Conservation (phyloP, 208 protist genomes). For the Lotmaria passim region DNA sequence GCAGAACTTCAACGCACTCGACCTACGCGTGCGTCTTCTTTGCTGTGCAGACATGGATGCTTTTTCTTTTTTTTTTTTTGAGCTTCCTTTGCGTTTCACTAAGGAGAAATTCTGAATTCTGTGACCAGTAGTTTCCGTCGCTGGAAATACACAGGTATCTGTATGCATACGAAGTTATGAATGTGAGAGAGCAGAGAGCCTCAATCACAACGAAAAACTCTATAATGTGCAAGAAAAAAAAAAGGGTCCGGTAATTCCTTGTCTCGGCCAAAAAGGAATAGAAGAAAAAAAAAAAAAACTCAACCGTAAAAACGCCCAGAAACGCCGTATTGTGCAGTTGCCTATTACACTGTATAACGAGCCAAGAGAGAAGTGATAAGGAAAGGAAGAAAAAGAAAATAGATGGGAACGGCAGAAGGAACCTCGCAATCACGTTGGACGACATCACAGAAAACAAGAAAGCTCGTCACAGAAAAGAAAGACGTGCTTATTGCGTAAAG, state of each 20-base stretch:
- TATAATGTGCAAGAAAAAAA: slow-evolving; percentile 3
- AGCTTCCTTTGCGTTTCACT: too few species aligned
- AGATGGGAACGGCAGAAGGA: not conserved
- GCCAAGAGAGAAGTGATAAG: not conserved
- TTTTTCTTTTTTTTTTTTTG: not conserved
- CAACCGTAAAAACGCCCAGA: too few species aligned
- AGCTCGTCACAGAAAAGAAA: too few species aligned
- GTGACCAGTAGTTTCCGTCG: too few species aligned
- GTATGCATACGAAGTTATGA: not conserved
- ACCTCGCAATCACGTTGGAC: not conserved
- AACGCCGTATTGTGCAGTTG: too few species aligned
- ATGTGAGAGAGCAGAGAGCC: not conserved
- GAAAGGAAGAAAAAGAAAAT: not conserved
- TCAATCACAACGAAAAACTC: not conserved
- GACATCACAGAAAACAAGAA: too few species aligned
- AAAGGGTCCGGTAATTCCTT: too few species aligned
- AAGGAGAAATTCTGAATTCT: too few species aligned
- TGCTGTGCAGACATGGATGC: not conserved
- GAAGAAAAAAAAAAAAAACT: not conserved
- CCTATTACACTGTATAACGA: too few species aligned
- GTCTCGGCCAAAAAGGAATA: not conserved
- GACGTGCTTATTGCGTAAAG: too few species aligned
- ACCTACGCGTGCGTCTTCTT: slow-evolving; percentile 4
- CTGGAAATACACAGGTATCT: too few species aligned
- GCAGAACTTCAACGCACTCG: slow-evolving; percentile 7